These are phyloP conservation scores for Candida ovalis DNA, from an alignment of 805 yeast genomes.

Conservation along the genomic window DNA sequence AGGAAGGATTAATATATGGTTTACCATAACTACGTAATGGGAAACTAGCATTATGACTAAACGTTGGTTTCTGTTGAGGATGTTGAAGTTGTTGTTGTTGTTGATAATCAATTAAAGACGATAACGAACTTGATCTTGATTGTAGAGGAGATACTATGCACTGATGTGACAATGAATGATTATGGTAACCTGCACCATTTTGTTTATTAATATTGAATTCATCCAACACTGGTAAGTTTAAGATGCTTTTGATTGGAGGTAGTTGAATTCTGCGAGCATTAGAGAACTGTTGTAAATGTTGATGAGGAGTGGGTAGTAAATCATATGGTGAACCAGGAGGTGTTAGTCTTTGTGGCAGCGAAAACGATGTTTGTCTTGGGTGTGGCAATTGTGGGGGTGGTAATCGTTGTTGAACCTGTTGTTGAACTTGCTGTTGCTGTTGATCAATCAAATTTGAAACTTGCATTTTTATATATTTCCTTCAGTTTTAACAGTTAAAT, in stretches of 20 bases:
- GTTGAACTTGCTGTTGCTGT: neutral
- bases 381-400: neutral
- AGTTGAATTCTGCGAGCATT: conserved; percentile 13
- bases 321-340: conserved; percentile 18
- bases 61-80: neutral
- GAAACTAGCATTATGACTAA: neutral
- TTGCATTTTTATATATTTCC: neutral
- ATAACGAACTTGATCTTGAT: conserved; percentile 21
- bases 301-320: conserved; percentile 7
- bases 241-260: conserved; percentile 22
- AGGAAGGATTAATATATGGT: neutral
- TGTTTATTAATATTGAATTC: neutral
- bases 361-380: conserved; percentile 4
- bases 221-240: conserved; percentile 19
- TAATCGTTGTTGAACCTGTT: neutral
- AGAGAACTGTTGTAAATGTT: conserved; percentile 1
- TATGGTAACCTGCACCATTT: neutral
- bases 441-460: neutral
- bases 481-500: no score
- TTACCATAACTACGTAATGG: neutral
- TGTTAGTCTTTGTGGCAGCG: conserved; percentile 12
- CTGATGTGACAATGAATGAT: conserved; percentile 10
- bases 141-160: conserved; percentile 18
- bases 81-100: neutral
- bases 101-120: conserved; percentile 14